Evolutionary conservation across 345 rosid genomes (phyloP).

Genomic region (Aquilaria yunnanensis): DNA sequence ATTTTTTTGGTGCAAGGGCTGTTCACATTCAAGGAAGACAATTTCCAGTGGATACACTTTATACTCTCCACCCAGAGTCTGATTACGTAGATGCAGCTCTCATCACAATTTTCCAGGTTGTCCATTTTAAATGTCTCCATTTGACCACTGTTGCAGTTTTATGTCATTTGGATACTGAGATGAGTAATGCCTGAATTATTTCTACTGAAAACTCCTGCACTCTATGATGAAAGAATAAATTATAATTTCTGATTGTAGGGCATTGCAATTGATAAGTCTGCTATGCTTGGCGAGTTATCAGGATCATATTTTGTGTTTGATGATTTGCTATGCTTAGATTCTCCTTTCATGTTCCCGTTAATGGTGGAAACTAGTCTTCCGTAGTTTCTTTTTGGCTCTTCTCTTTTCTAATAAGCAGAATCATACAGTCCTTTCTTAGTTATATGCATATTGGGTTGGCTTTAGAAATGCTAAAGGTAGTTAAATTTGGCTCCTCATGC

Average conservation of each 20-base stretch:
- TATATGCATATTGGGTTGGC: background rate
- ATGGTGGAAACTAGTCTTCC: background rate
- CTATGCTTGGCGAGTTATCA: background rate
- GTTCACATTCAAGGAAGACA: slow-evolving; percentile 85
- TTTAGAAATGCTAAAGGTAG: background rate
- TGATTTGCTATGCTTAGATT: background rate
- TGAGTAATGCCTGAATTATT: background rate
- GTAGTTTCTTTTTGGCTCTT: background rate
- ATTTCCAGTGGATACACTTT: slow-evolving; percentile 70
- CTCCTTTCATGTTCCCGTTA: background rate
- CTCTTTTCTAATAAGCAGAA: background rate
- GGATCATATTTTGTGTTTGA: background rate
- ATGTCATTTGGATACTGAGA: background rate
- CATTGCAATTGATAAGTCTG: background rate
- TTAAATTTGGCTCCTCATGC: background rate
- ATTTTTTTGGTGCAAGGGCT: slow-evolving; percentile 83
- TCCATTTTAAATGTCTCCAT: slow-evolving; percentile 6
- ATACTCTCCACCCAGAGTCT: slow-evolving; percentile 54
- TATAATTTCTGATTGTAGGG: background rate
- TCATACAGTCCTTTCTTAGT: background rate
- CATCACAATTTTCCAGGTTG: slow-evolving; percentile 82
- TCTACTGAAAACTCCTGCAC: background rate
- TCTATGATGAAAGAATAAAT: background rate
- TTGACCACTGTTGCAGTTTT: slow-evolving; percentile 1
- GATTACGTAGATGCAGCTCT: slow-evolving; percentile 84